These are phyloP conservation scores for Lactarius vividus DNA, from an alignment of 768 basidiomycete genomes.

Conservation along the genomic window DNA sequence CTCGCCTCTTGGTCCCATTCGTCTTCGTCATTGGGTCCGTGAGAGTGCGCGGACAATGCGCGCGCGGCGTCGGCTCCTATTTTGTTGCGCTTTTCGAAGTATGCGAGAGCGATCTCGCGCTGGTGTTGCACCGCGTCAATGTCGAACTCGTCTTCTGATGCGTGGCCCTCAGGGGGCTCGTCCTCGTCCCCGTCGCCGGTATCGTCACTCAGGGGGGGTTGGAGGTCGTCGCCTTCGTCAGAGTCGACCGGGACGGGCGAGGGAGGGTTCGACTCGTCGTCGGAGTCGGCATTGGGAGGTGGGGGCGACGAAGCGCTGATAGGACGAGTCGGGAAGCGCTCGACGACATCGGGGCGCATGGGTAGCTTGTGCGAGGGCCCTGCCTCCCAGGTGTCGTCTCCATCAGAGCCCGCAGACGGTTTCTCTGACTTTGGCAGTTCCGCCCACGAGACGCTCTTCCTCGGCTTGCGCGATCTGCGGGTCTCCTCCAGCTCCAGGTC, in stretches of 20 bases:
- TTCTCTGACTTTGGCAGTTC: conserved; percentile 37
- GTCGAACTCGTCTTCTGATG: conserved; percentile 53
- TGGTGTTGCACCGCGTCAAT: conserved; percentile 64
- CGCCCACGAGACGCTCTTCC: conserved; percentile 68
- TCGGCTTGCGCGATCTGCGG: conserved; percentile 37
- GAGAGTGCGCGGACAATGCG: conserved; percentile 48
- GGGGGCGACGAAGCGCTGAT: conserved; percentile 29
- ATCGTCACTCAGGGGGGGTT: conserved; percentile 18
- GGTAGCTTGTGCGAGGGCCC: conserved; percentile 40
- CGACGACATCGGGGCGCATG: conserved; percentile 70
- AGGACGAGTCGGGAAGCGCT: conserved; percentile 46
- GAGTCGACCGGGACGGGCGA: conserved; percentile 33
- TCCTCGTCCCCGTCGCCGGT: conserved; percentile 30
- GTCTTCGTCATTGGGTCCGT: conserved; percentile 36
- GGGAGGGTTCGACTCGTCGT: conserved; percentile 59
- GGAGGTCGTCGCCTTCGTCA: conserved; percentile 33
- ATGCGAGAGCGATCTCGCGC: conserved; percentile 71
- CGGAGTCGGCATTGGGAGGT: conserved; percentile 49
- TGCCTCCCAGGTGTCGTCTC: conserved; percentile 56
- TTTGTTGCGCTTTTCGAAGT: conserved; percentile 56
- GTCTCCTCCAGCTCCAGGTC: conserved; percentile 33
- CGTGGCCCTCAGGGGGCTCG: conserved; percentile 36
- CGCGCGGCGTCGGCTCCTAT: conserved; percentile 54
- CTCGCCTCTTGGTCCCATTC: conserved; percentile 48
- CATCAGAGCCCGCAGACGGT: conserved; percentile 35